Percentiles rank a stretch among this genome's conserved stretches.
phyloP scores from a whole-genome alignment of 1,284 basidiomycete species.

The Dichomitus squalens region DNA sequence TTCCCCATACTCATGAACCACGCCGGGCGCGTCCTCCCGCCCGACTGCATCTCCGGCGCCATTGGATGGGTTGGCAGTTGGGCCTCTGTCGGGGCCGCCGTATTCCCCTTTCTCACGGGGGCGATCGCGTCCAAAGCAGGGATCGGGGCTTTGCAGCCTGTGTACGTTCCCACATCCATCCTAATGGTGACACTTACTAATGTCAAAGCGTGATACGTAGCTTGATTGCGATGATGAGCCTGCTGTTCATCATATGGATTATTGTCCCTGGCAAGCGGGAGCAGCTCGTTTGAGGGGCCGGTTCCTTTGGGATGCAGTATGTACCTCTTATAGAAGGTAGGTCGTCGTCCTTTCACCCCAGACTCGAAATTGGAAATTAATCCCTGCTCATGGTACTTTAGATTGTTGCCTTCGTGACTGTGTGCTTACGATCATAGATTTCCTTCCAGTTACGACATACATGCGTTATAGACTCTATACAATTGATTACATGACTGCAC shows the following conservation, averaged over 20 bases:
- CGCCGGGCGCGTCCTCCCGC: conserved; percentile 48
- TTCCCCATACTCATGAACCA: conserved; percentile 58
- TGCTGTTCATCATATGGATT: conserved; percentile 47
- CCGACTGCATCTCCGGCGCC: conserved; percentile 51
- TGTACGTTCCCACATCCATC: conserved; percentile 41
- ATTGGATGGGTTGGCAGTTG: conserved; percentile 61
- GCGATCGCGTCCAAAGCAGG: conserved; percentile 51
- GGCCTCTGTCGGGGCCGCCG: conserved; percentile 56
- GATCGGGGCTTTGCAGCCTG: conserved; percentile 53
- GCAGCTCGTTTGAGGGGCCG: conserved; percentile 2
- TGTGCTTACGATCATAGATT: not conserved
- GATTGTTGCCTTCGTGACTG: not conserved
- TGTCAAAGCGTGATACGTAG: conserved; percentile 26
- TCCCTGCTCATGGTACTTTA: not conserved
- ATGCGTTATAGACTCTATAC: no score
- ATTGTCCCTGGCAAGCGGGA: conserved; percentile 36
- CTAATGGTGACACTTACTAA: not conserved
- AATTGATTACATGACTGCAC: no score
- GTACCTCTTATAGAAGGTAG: not conserved
- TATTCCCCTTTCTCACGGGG: conserved; percentile 59
- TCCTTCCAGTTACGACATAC: not conserved
- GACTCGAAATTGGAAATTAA: no score
- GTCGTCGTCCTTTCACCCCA: not conserved
- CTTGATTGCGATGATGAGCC: conserved; percentile 46
- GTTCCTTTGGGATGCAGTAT: not conserved